Conservation (phyloP, 2,329 filamentous ascomycete species). For the Fusarium nisikadoi region DNA sequence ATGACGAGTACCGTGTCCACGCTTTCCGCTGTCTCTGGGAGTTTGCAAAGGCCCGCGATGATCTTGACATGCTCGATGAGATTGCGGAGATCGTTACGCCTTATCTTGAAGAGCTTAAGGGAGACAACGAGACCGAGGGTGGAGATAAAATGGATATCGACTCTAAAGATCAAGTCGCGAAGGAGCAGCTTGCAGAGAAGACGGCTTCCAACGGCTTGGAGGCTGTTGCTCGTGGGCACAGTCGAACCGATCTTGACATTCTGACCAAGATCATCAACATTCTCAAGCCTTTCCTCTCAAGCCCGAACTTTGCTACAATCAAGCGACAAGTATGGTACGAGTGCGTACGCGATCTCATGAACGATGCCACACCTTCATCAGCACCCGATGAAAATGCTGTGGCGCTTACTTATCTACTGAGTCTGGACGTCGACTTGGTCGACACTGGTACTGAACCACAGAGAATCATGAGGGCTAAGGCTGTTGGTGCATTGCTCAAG, state of each 20-base stretch:
- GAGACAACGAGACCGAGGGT: slow-evolving; percentile 67
- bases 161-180: slow-evolving; percentile 46
- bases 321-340: slow-evolving; percentile 65
- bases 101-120: slow-evolving; percentile 67
- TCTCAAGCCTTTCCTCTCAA: slow-evolving; percentile 55
- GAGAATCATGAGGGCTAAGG: slow-evolving; percentile 59
- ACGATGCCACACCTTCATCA: slow-evolving; percentile 49
- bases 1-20: slow-evolving; percentile 82
- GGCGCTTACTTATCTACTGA: slow-evolving; percentile 55
- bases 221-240: slow-evolving; percentile 62
- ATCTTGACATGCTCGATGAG: slow-evolving; percentile 76
- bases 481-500: slow-evolving; percentile 54
- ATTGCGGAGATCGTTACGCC: slow-evolving; percentile 72
- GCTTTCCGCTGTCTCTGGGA: slow-evolving; percentile 78
- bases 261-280: slow-evolving; percentile 54
- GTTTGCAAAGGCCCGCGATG: slow-evolving; percentile 74
- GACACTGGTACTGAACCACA: slow-evolving; percentile 64
- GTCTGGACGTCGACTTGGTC: slow-evolving; percentile 58
- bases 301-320: slow-evolving; percentile 53
- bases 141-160: slow-evolving; percentile 78
- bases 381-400: slow-evolving; percentile 31
- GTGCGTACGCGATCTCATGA: slow-evolving; percentile 59
- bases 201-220: slow-evolving; percentile 63
- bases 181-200: slow-evolving; percentile 56
- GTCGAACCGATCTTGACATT: slow-evolving; percentile 52